Conservation (phyloP, 345 rosid species). For the Arabis alpina region DNA sequence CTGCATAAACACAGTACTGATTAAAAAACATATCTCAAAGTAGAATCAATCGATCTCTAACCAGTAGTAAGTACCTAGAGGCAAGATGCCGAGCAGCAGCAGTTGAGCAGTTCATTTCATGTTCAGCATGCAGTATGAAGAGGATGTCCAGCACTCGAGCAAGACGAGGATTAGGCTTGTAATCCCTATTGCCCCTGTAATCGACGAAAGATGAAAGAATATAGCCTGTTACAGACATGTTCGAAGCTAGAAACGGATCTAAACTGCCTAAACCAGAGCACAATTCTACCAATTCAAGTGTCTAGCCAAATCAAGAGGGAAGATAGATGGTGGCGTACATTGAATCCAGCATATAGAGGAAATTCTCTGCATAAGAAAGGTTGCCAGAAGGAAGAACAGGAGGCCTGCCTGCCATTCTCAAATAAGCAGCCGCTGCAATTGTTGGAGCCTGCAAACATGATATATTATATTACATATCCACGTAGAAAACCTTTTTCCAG, state of each 20-base stretch:
- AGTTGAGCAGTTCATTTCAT: constrained; percentile 96
- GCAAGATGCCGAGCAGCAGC: constrained; percentile 96
- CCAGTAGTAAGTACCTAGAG: constrained; percentile 59
- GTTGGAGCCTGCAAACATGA: constrained; percentile 68
- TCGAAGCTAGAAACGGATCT: background rate
- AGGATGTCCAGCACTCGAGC: constrained; percentile 85
- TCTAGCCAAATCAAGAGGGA: background rate
- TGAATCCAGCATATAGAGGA: constrained; percentile 92
- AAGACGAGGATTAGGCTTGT: constrained; percentile 83
- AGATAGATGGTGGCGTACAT: constrained; percentile 50
- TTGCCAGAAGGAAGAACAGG: constrained; percentile 84
- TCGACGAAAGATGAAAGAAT: constrained; percentile 4
- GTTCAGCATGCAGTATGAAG: constrained; percentile 92
- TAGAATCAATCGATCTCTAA: background rate
- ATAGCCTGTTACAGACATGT: constrained; percentile 5
- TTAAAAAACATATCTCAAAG: background rate
- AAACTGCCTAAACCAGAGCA: constrained; percentile 3
- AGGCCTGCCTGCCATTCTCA: constrained; percentile 91
- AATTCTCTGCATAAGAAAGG: constrained; percentile 89
- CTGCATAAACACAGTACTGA: constrained; percentile 46
- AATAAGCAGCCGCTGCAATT: constrained; percentile 91
- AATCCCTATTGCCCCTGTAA: constrained; percentile 77
- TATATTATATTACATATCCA: background rate
- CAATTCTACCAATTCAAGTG: background rate
- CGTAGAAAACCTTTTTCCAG: background rate